Percentiles rank a stretch among this genome's conserved stretches.
Evolutionary conservation across 371 early-diverging fungal genomes (phyloP).

Genomic region (Actinomucor elegans): DNA sequence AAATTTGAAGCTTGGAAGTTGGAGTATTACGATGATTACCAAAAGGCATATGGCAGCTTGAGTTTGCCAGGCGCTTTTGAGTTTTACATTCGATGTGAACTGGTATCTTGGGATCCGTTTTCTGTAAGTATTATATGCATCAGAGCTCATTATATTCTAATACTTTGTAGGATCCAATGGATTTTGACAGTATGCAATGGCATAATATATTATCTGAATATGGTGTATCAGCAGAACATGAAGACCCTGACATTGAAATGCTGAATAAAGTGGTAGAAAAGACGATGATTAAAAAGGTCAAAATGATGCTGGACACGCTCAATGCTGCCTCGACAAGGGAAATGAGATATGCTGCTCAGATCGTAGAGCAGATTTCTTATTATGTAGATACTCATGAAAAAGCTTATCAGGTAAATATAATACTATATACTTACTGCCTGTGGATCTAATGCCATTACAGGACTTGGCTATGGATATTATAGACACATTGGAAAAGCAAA

Average conservation of each 20-base stretch:
- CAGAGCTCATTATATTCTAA: neutral
- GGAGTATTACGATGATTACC: constrained; percentile 63
- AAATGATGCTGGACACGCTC: constrained; percentile 32
- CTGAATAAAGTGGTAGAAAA: constrained; percentile 61
- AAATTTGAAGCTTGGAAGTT: constrained; percentile 69
- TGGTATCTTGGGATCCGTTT: constrained; percentile 64
- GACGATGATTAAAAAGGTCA: constrained; percentile 34
- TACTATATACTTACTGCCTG: neutral
- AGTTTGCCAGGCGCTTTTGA: constrained; percentile 72
- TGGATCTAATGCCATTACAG: neutral
- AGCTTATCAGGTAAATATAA: constrained; percentile 30
- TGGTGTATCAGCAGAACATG: constrained; percentile 46
- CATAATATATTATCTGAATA: constrained; percentile 48
- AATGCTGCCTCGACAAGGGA: constrained; percentile 32
- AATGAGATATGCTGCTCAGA: constrained; percentile 38
- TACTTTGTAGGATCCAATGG: constrained; percentile 24
- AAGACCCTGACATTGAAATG: constrained; percentile 56
- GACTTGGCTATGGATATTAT: constrained; percentile 25
- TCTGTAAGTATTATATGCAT: constrained; percentile 23
- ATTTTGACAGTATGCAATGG: constrained; percentile 61
- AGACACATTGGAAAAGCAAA: constrained; percentile 28
- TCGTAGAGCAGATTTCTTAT: constrained; percentile 44
- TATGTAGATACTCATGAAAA: constrained; percentile 44
- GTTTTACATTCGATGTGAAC: constrained; percentile 65
- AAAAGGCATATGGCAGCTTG: constrained; percentile 68